Evolutionary conservation across 257 asterid species (phyloP), one percentile per base, ranked within the genome.

Genomic region (Nicotiana attenuata): DNA sequence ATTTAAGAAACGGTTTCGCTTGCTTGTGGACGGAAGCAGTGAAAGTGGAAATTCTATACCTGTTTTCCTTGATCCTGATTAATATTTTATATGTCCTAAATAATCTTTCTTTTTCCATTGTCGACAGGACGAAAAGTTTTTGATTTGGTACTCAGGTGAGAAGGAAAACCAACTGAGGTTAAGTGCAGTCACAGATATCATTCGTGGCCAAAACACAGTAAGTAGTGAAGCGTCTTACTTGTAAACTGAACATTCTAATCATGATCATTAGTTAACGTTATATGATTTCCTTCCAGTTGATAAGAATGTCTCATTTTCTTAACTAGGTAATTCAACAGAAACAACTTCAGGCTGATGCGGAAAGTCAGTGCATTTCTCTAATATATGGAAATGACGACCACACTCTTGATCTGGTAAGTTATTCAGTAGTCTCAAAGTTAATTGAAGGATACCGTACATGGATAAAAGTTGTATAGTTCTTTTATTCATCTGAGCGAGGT

Each of bases 61-160:
- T 59, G 65, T n/a, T 59, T 57, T 59, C 65, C 28, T n/a, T 59
- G 63, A 59, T 59, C 65, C 28, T 59, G 28, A 59, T 20, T 59
- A 24, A 33, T 33, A 24, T 66, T 31, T 8, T 17, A 35, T 35
- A 67, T n/a, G 76, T 67, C 56, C n/a, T 68, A n/a, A 68, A 31
- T 35, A 38, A 35, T 68, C 29, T 68, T 35, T 59, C 73, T 17
- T 7, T 71, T 53, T 82, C 24, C 31, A 1, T 14, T 60, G 56
- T 11, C 82, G 82, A 57, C 88, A 89, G 90, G 91, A 89, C 64
- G 91, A 89, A 83, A 80, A 85, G 67, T 84, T 66, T 60, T 84
- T 87, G 87, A 80, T 87, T 76, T 87, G 90, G 91, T 87, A 82
- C 71, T 83, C 87, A 38, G 90, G 90, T 68, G 84, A 85, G 85